A percentile compares a stretch with the other conserved stretches of the same genome.
Evolutionary conservation across 148 eudicot species (phyloP).

Genomic region (Drosera capensis): DNA sequence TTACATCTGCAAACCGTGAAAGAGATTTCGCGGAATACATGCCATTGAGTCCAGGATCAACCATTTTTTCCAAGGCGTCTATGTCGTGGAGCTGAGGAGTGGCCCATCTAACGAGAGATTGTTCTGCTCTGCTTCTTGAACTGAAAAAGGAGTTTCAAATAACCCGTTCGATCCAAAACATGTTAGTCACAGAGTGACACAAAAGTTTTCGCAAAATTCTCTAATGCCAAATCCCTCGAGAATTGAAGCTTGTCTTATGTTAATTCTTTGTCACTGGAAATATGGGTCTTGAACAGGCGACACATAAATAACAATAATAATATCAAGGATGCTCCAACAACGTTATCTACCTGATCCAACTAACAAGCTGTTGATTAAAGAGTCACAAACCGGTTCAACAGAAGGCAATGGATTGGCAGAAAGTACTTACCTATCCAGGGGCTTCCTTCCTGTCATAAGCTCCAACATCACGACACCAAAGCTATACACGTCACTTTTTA

Average conservation of each 20-base stretch:
- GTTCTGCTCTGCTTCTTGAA: constrained; percentile 56
- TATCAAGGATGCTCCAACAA: too few relatives aligned
- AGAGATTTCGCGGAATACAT: constrained; percentile 59
- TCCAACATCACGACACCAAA: constrained; percentile 98
- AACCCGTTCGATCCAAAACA: too few relatives aligned
- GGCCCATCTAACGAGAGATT: constrained; percentile 77
- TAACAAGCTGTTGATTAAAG: too few relatives aligned
- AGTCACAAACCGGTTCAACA: too few relatives aligned
- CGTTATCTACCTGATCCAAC: too few relatives aligned
- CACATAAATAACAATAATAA: too few relatives aligned
- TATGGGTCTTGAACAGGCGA: too few relatives aligned
- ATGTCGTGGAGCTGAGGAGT: constrained; percentile 67
- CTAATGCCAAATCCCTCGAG: too few relatives aligned
- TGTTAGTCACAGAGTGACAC: too few relatives aligned
- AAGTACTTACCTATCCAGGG: constrained; percentile 69
- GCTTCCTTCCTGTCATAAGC: constrained; percentile 93
- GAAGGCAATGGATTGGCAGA: constrained; percentile 1
- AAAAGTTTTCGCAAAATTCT: too few relatives aligned
- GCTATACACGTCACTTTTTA: constrained; percentile 95
- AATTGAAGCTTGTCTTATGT: too few relatives aligned
- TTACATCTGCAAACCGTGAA: constrained; percentile 80
- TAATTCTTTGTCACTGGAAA: too few relatives aligned
- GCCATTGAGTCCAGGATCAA: constrained; percentile 56
- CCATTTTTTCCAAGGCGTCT: constrained; percentile 73
- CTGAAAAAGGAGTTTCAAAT: constrained; percentile 23